Evolutionary conservation across 768 basidiomycete genomes (phyloP).

Genomic region (Boletellus ananiceps): DNA sequence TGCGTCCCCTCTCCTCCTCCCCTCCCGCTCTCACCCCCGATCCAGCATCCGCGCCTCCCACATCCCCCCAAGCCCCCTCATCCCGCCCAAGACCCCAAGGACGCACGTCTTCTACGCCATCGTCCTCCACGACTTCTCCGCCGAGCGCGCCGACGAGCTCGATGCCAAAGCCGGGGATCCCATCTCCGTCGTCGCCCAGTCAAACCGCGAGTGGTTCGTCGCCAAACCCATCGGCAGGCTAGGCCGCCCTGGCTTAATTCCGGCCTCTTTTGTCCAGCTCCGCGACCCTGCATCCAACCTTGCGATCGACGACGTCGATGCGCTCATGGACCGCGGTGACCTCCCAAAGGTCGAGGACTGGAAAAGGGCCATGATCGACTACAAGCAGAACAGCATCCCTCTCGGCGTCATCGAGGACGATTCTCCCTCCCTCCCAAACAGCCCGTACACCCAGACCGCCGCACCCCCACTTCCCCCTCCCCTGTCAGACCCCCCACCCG

Average conservation of each 20-base stretch:
- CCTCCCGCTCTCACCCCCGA: not conserved
- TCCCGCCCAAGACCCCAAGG: slow-evolving; percentile 34
- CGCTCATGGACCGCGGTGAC: slow-evolving; percentile 80
- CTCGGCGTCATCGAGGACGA: slow-evolving; percentile 83
- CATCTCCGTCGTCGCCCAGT: slow-evolving; percentile 96
- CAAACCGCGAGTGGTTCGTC: slow-evolving; percentile 99
- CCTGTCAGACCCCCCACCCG: slow-evolving; percentile 8
- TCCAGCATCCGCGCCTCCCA: slow-evolving; percentile 40
- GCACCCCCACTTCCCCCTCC: slow-evolving; percentile 1
- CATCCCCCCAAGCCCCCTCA: slow-evolving; percentile 24
- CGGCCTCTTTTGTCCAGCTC: slow-evolving; percentile 94
- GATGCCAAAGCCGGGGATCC: slow-evolving; percentile 92
- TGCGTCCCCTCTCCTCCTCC: not conserved
- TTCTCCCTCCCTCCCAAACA: slow-evolving; percentile 40
- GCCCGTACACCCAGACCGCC: slow-evolving; percentile 34
- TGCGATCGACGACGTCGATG: slow-evolving; percentile 68
- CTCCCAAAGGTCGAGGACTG: slow-evolving; percentile 98
- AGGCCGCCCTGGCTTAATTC: slow-evolving; percentile 94
- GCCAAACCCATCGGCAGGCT: slow-evolving; percentile 96
- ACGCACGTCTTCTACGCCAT: slow-evolving; percentile 85
- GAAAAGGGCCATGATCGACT: slow-evolving; percentile 92
- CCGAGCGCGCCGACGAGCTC: slow-evolving; percentile 95
- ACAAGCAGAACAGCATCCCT: slow-evolving; percentile 94
- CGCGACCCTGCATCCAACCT: slow-evolving; percentile 86
- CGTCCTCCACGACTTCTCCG: slow-evolving; percentile 90